Conservation (phyloP, 2,329 filamentous ascomycete genomes). For the Fusarium neocosmosporiellum region DNA sequence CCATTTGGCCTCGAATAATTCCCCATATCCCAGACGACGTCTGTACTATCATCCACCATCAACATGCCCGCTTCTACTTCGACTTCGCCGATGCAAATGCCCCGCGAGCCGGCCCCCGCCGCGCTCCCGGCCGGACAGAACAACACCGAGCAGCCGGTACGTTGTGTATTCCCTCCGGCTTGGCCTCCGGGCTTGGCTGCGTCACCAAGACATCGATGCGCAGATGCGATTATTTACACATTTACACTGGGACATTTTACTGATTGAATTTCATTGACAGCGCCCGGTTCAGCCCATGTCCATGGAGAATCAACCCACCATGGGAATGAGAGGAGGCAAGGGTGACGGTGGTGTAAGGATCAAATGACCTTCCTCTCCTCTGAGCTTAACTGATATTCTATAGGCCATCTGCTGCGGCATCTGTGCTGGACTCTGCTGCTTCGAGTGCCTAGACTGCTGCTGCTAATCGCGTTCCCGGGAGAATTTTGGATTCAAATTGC, state of each 20-base stretch:
- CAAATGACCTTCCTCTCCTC: background rate
- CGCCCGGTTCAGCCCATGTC: conserved; percentile 51
- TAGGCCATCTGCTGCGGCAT: conserved; percentile 55
- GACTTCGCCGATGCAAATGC: conserved; percentile 44
- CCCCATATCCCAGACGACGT: background rate
- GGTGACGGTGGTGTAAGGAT: conserved; percentile 49
- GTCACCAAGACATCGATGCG: background rate
- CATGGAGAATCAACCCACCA: conserved; percentile 40
- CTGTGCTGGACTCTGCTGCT: conserved; percentile 54
- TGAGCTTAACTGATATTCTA: background rate
- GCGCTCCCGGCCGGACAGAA: conserved; percentile 40
- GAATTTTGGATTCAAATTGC: background rate
- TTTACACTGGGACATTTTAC: background rate
- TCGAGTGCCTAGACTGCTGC: conserved; percentile 50
- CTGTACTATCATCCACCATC: background rate
- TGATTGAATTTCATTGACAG: conserved; percentile 28
- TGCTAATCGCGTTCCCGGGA: conserved; percentile 39
- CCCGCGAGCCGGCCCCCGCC: conserved; percentile 48
- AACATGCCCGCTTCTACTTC: conserved; percentile 34
- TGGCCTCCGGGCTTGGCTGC: background rate
- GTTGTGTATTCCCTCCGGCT: conserved; percentile 27
- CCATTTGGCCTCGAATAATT: background rate
- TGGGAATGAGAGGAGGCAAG: conserved; percentile 50
- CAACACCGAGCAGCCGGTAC: conserved; percentile 51
- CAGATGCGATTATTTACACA: background rate